Base-by-base conservation (phyloP, 2,329 filamentous ascomycete genomes). In the Claviceps spartinae region DNA sequence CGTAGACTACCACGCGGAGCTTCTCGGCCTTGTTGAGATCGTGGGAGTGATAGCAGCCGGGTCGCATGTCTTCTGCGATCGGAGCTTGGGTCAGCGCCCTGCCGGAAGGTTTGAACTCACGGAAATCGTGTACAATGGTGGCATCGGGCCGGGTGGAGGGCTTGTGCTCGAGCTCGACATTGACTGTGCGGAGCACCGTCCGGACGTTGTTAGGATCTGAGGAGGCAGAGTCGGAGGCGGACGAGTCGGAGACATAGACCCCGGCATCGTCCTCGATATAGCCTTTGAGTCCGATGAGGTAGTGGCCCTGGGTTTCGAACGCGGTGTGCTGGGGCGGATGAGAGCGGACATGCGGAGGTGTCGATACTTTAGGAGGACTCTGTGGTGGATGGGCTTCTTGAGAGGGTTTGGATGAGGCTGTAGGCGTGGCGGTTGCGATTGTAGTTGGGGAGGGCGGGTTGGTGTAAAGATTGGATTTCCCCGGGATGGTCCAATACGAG, bases 1-100 rank as follows among this genome's bases (percentile, higher is more conserved):
- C 77, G 61, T 89, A 90, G 48, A 89, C 77, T 6, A 89, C 76
- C 1, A 87, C 82, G 1, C 83, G 78, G 43, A 89, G 65, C 58
- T 76, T 79, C 54, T 73, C 71, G 2, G 71, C 69, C 60, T 77
- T 78, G 61, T 75, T 78, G 53, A 69, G 66, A 56, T 79, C 75
- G 57, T 77, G 77, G 2, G 63, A 63, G 49, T 61, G 59, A 45
- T 61, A 64, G 9, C 62, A 64, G 9, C 63, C 62, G 2, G 62
- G 62, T 13, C 65, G 55, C 58, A 64, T 62, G 36, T 62, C 65
- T 16, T 66, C 65, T 22, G 63, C 56, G 36, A 67, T 61, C 50
- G 69, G 67, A 9, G 62, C 65, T 52, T 63, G 61, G 3, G 63
- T 63, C 18, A 64, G 60, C 41, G 57, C 56, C 47, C 63, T 63